Conservation (phyloP, 805 yeast species). For the Hanseniaspora lachancei region DNA sequence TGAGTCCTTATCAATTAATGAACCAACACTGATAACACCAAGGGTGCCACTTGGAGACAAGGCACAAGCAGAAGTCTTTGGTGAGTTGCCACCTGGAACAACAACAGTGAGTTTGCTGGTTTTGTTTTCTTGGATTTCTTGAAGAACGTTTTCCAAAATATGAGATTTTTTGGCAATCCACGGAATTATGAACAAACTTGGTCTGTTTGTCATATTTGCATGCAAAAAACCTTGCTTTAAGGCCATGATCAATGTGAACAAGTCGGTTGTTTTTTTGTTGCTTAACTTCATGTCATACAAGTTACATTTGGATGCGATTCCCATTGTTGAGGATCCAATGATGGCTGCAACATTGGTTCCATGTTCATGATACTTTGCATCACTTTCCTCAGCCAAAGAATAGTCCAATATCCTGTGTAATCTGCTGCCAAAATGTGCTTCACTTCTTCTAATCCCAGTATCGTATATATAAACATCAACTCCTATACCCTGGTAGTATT, state of each 20-base stretch:
- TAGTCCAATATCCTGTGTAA: slow-evolving; percentile 34
- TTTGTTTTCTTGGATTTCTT: slow-evolving; percentile 25
- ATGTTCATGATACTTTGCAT: slow-evolving; percentile 30
- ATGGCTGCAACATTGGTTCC: slow-evolving; percentile 49
- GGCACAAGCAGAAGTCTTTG: slow-evolving; percentile 31
- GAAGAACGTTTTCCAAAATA: slow-evolving; percentile 34
- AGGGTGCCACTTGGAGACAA: slow-evolving; percentile 36
- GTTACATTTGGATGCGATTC: slow-evolving; percentile 38
- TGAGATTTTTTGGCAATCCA: slow-evolving; percentile 28
- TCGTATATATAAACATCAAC: slow-evolving; percentile 31
- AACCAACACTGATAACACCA: slow-evolving; percentile 1
- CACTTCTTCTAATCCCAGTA: slow-evolving; percentile 29
- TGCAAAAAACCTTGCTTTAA: slow-evolving; percentile 23
- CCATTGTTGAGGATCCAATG: slow-evolving; percentile 38
- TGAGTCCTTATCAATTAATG: neutral
- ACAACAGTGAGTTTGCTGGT: slow-evolving; percentile 35
- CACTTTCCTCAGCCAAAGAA: slow-evolving; percentile 27
- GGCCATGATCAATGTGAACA: slow-evolving; percentile 28
- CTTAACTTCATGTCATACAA: slow-evolving; percentile 35
- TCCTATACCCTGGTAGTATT: slow-evolving; percentile 24
- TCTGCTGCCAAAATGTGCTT: slow-evolving; percentile 35
- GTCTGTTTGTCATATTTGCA: slow-evolving; percentile 25
- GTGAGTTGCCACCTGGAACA: slow-evolving; percentile 39
- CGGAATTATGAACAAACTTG: slow-evolving; percentile 31
- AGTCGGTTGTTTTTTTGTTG: slow-evolving; percentile 28